Conservation (phyloP, 805 yeast genomes). For the Teunomyces stri region DNA sequence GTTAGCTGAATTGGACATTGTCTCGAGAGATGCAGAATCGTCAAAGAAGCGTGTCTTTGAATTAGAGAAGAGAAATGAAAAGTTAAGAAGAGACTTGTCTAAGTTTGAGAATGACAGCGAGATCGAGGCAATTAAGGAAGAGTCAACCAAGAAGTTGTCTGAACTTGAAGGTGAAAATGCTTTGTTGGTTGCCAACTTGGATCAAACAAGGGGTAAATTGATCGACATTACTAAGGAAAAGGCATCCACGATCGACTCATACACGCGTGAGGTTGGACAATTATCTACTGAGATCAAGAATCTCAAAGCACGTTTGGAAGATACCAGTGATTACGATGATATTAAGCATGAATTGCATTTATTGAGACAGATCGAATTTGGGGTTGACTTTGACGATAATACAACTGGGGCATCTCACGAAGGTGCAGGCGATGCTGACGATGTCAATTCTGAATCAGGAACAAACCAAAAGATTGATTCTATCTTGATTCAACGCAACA, state of each 20-base stretch:
- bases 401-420: slow-evolving; percentile 12
- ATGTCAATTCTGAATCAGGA: slow-evolving; percentile 22
- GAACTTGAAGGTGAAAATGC: slow-evolving; percentile 72
- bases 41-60: slow-evolving; percentile 66
- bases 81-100: slow-evolving; percentile 64
- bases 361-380: slow-evolving; percentile 74
- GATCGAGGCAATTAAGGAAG: slow-evolving; percentile 38
- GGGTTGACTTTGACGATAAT: slow-evolving; percentile 40
- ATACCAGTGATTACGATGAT: slow-evolving; percentile 73
- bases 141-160: slow-evolving; percentile 44
- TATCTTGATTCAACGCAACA: slow-evolving; percentile 67
- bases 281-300: slow-evolving; percentile 49
- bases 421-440: slow-evolving; percentile 24
- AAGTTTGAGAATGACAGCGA: slow-evolving; percentile 49
- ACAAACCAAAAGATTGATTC: slow-evolving; percentile 44
- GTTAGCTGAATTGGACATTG: slow-evolving; percentile 57
- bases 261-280: slow-evolving; percentile 46
- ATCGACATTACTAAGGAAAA: slow-evolving; percentile 20
- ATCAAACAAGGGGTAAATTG: slow-evolving; percentile 41
- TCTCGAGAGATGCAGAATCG: slow-evolving; percentile 72
- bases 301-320: slow-evolving; percentile 48
- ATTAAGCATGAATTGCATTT: slow-evolving; percentile 73
- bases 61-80: slow-evolving; percentile 76
- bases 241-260: slow-evolving; percentile 33
- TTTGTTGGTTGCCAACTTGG: slow-evolving; percentile 54